Base-by-base conservation (phyloP, 352 stramenopile species). In the Globisporangium ultimum region DNA sequence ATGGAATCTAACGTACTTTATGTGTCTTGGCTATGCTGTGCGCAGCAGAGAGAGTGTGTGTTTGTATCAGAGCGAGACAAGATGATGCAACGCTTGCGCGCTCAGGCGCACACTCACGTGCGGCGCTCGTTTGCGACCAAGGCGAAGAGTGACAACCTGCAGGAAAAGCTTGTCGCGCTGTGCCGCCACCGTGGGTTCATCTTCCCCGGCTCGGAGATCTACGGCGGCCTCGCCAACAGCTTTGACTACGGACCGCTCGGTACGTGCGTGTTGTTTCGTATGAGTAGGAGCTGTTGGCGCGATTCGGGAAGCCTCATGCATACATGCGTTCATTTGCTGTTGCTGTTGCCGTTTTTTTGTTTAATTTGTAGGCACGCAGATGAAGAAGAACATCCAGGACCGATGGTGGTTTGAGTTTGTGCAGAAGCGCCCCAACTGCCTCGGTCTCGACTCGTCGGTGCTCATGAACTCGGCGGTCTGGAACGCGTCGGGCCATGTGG, bases 341-440 rank as follows among this genome's bases (percentile, higher is more conserved):
- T 32, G 24, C 11, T 9, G 49, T 15, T 28, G 43, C n/a, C n/a
- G n/a, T n/a, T n/a, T n/a, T n/a, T n/a, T n/a, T n/a, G n/a, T 22
- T 8, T 34, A 3, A 48, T 12, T 2, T 20, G 10, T 9, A 61
- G 57, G 52, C 22, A 56, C 40, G 34, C 48, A 65, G 64, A 90
- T 99, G 68, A 99, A 99, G 71, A 97, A 97, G 65, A 99, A 99
- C 74, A 88, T 99, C 55, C 97, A 98, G 70, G 91, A 98, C 60
- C 76, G 78, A 1, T 99, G 96, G 93, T 99, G 96, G 93, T 91
- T 87, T 43, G 86, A 97, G 62, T 98, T 99, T 64, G 96, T 99
- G 41, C 88, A 97, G 58, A 84, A 82, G 50, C 76, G 95, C 7
- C 91, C 97, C 38, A 95, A 99, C 71, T 95, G 98, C 48, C 79